Evolutionary conservation across 805 yeast species (phyloP), one percentile per base, ranked within the genome.

Genomic region (Candida fluviatilis): DNA sequence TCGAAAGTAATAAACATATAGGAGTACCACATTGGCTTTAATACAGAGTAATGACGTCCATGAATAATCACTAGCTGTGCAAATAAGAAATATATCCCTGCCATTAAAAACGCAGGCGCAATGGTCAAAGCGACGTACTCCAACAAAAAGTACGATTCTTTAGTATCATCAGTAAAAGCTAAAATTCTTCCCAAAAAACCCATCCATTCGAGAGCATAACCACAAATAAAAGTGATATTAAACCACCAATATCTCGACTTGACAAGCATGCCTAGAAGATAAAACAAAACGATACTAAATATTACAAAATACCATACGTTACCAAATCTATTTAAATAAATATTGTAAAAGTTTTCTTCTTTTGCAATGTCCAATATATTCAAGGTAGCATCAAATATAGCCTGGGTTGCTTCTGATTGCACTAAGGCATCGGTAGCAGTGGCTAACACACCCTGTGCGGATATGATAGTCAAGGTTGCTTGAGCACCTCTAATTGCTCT

Each of bases 71-170:
- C 66, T 35, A 56, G 37, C 38, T 64, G 69, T 3, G 66, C 70
- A 41, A 65, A 62, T 1, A 64, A 34, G 35, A 60, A 60, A 42
- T 65, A 65, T 10, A 65, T 48, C 0, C 69, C 71, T 3, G 57
- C 71, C 71, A 65, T 65, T 26, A 64, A 45, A 35, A 65, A 63
- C 3, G 69, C 69, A 4, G 71, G 69, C 1, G 68, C 58, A 18
- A 65, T 47, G 4, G 69, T 63, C 40, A 65, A 54, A 1, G 54
- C 34, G 18, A 62, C 51, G 38, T 52, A 56, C 43, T 64, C 68
- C 19, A 59, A 34, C 26, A 63, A 46, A 39, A 52, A 65, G 33
- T 30, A 50, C 36, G 46, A 37, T 14, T 46, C 21, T 30, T 49
- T 38, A 5, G 52, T 44, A 39, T 46, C 44, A 46, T 60, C 59